Conservation (phyloP, 768 basidiomycete genomes). For the Psilocybe sp. region DNA sequence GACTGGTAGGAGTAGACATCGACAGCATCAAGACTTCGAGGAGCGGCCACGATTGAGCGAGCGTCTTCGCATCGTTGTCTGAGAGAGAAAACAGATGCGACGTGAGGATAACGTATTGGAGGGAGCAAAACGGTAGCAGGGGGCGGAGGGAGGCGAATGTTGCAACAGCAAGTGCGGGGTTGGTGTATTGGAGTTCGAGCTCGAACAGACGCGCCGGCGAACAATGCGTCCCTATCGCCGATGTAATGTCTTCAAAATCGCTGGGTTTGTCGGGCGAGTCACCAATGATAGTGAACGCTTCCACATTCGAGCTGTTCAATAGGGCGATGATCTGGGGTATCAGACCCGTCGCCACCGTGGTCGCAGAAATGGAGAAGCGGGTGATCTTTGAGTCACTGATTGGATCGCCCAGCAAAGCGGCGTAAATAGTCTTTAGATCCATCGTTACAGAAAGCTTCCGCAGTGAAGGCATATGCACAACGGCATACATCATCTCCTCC, state of each 20-base stretch:
- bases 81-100: neutral
- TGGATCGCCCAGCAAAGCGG: neutral
- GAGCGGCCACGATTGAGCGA: neutral
- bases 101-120: neutral
- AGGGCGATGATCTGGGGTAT: neutral
- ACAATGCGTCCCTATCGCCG: neutral
- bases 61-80: neutral
- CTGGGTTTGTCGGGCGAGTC: too few relatives aligned
- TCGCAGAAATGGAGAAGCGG: neutral
- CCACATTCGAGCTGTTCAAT: neutral
- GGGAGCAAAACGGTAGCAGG: neutral
- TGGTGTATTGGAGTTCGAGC: neutral
- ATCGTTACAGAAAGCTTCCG: neutral
- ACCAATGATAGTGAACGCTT: neutral
- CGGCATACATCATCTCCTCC: neutral
- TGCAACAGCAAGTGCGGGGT: neutral
- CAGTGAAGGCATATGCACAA: neutral
- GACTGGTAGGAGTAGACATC: neutral
- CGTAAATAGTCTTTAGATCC: neutral
- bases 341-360: neutral
- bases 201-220: neutral
- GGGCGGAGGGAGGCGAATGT: neutral
- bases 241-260: neutral
- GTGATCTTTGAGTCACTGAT: neutral
- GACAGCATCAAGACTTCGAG: neutral